These are phyloP conservation scores for Calvatia gigantea DNA, from an alignment of 768 basidiomycete species.

Conservation along the genomic window DNA sequence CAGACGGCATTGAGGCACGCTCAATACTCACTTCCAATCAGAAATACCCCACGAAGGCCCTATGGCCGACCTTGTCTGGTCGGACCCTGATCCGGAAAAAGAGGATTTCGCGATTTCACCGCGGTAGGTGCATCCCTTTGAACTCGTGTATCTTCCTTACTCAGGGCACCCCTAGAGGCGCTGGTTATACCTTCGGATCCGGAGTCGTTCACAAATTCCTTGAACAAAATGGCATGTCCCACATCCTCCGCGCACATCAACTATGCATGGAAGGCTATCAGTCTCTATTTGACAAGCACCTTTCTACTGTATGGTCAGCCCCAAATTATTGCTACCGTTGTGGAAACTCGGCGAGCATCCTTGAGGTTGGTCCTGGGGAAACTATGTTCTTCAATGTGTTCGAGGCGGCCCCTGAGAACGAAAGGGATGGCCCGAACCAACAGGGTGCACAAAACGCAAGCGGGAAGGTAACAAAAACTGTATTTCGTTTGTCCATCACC, in stretches of 20 bases:
- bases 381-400: slow-evolving; percentile 96
- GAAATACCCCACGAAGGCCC: slow-evolving; percentile 99
- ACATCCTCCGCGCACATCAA: slow-evolving; percentile 97
- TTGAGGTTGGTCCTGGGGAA: slow-evolving; percentile 91
- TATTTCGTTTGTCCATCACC: slow-evolving; percentile 12
- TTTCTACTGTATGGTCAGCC: slow-evolving; percentile 98
- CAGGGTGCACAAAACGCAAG: slow-evolving; percentile 69
- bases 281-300: slow-evolving; percentile 93
- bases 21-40: slow-evolving; percentile 30
- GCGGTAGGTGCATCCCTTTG: slow-evolving; percentile 50
- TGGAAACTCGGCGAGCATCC: slow-evolving; percentile 93
- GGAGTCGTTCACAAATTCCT: slow-evolving; percentile 98
- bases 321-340: slow-evolving; percentile 99
- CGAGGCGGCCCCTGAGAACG: slow-evolving; percentile 98
- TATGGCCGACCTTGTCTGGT: slow-evolving; percentile 99
- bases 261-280: slow-evolving; percentile 99
- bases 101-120: slow-evolving; percentile 99
- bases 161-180: slow-evolving; percentile 65
- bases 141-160: slow-evolving; percentile 18
- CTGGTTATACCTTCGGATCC: slow-evolving; percentile 98
- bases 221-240: slow-evolving; percentile 92
- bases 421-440: slow-evolving; percentile 82
- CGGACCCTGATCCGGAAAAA: slow-evolving; percentile 98
- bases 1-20: slow-evolving; percentile 16
- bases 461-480: slow-evolving; percentile 53